These are phyloP conservation scores for Ceratonia siliqua DNA, from an alignment of 306 rosid genomes.

Conservation along the genomic window DNA sequence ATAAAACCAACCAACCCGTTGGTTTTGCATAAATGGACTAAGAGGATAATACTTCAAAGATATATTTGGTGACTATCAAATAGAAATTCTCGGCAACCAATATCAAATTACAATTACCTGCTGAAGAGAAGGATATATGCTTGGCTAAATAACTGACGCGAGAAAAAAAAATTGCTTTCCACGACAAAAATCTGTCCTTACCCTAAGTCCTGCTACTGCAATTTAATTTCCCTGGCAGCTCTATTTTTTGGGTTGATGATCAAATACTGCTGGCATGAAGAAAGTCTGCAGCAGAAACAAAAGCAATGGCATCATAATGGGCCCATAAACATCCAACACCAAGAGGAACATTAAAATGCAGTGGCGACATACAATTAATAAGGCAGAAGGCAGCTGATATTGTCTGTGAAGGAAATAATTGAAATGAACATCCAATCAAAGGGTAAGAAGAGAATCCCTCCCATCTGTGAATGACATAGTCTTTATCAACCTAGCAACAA, in stretches of 20 bases:
- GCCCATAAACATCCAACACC: constrained; percentile 29
- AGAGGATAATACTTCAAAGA: neutral
- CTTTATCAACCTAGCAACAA: constrained; percentile 53
- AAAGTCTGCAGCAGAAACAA: constrained; percentile 43
- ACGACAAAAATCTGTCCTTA: constrained; percentile 28
- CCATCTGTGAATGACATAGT: constrained; percentile 34
- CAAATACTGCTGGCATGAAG: constrained; percentile 20
- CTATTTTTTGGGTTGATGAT: constrained; percentile 20
- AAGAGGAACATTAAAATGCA: neutral
- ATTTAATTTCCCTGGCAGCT: constrained; percentile 29
- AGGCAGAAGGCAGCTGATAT: constrained; percentile 32
- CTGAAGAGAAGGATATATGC: constrained; percentile 12
- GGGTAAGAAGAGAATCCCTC: constrained; percentile 28
- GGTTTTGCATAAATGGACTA: no score
- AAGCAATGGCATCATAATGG: constrained; percentile 17
- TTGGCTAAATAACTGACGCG: neutral
- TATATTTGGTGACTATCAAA: neutral
- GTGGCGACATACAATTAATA: neutral
- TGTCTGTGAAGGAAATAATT: constrained; percentile 3
- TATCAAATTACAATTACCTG: neutral
- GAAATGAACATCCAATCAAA: constrained; percentile 33
- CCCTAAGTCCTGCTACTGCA: constrained; percentile 24
- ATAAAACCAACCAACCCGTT: no score
- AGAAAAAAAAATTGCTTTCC: neutral
- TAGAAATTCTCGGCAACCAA: constrained; percentile 1